Conservation (phyloP, 805 yeast species). For the Candida corydali region DNA sequence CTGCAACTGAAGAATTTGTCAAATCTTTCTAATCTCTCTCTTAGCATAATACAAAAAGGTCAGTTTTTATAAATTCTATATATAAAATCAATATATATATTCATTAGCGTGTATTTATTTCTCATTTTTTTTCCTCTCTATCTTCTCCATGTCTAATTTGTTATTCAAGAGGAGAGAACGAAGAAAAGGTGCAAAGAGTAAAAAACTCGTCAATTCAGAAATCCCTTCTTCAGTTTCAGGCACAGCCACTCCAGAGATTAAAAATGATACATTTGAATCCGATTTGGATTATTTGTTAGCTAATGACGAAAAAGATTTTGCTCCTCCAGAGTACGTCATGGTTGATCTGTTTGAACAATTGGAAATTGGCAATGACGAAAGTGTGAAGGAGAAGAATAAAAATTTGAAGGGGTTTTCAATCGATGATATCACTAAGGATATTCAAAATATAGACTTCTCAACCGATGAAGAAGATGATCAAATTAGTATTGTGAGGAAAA, state of each 20-base stretch:
- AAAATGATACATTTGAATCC: conserved; percentile 19
- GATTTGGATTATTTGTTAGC: conserved; percentile 27
- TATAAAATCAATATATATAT: too few relatives aligned
- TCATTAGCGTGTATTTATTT: background rate
- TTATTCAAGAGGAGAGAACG: conserved; percentile 1
- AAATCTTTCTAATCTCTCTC: conserved; percentile 62
- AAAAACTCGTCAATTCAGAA: background rate
- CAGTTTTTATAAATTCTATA: too few relatives aligned
- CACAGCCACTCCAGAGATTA: conserved; percentile 2
- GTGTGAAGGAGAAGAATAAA: background rate
- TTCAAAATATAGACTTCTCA: conserved; percentile 22
- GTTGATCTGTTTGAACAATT: background rate
- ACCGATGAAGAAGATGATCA: conserved; percentile 22
- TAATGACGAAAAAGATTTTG: background rate
- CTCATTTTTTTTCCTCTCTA: background rate
- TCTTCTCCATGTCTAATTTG: conserved; percentile 2
- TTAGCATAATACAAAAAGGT: too few relatives aligned
- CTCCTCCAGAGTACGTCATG: background rate
- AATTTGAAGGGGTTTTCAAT: conserved; percentile 12
- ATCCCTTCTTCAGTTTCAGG: background rate
- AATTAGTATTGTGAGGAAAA: too few relatives aligned
- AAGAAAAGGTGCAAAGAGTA: conserved; percentile 1
- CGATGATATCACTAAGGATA: conserved; percentile 24
- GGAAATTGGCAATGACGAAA: background rate
- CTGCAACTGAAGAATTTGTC: conserved; percentile 89